phyloP scores from a whole-genome alignment of 805 yeast species.

The Candida silvicultrix region DNA sequence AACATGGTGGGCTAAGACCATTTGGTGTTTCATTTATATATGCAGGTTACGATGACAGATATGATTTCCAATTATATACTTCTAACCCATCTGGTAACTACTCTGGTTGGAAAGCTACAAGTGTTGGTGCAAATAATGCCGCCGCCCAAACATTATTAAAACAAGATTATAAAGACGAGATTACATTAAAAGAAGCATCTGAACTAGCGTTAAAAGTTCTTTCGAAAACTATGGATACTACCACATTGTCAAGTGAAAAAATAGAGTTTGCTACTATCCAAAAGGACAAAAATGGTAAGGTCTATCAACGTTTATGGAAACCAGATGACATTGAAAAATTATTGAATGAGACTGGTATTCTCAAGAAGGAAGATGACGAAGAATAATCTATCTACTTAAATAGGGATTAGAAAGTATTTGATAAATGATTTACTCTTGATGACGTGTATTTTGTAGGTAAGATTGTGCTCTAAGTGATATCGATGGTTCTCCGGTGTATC shows the following conservation, averaged over 20 bases:
- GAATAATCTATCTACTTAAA: constrained; percentile 10
- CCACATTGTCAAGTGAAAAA: constrained; percentile 81
- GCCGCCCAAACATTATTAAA: constrained; percentile 94
- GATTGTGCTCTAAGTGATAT: too few species aligned
- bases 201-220: constrained; percentile 86
- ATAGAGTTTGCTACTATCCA: constrained; percentile 86
- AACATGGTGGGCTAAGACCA: constrained; percentile 97
- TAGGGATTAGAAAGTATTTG: not conserved
- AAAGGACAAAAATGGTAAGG: constrained; percentile 39
- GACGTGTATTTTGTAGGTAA: not conserved
- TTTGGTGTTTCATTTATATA: constrained; percentile 95
- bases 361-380: constrained; percentile 48
- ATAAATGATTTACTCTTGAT: not conserved
- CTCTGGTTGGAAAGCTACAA: constrained; percentile 97
- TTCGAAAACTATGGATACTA: constrained; percentile 88
- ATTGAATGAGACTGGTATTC: constrained; percentile 66
- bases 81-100: constrained; percentile 97
- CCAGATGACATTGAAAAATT: constrained; percentile 72
- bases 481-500: too few species aligned
- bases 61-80: constrained; percentile 87
- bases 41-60: constrained; percentile 91
- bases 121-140: constrained; percentile 93
- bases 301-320: constrained; percentile 69
- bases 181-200: constrained; percentile 67
- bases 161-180: constrained; percentile 87